phyloP scores from a whole-genome alignment of 805 yeast species.

The Barnettozyma sp. region DNA sequence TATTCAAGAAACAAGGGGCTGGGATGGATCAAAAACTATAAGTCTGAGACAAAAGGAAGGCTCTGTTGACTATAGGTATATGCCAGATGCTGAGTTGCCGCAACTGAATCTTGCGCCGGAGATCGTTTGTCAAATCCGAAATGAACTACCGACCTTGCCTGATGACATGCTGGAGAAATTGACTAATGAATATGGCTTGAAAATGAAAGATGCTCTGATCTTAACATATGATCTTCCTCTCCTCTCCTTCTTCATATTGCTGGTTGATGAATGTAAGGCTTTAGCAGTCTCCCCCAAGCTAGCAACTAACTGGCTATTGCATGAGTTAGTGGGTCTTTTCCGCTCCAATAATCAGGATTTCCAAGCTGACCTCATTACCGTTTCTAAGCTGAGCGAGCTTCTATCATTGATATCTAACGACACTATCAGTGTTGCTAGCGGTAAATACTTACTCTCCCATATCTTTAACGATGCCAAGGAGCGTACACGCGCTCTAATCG shows the following conservation, averaged over 20 bases:
- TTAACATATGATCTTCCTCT: slow-evolving; percentile 47
- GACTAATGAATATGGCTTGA: slow-evolving; percentile 38
- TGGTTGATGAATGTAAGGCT: slow-evolving; percentile 29
- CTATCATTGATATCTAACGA: slow-evolving; percentile 40
- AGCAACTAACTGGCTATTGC: slow-evolving; percentile 75
- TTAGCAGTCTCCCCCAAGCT: slow-evolving; percentile 28
- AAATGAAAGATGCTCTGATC: slow-evolving; percentile 69
- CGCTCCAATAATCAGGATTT: slow-evolving; percentile 41
- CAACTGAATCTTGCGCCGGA: slow-evolving; percentile 38
- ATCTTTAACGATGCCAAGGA: slow-evolving; percentile 45
- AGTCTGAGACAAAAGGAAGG: slow-evolving; percentile 71
- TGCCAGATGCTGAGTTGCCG: slow-evolving; percentile 92
- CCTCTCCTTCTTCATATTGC: slow-evolving; percentile 43
- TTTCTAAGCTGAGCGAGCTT: slow-evolving; percentile 45
- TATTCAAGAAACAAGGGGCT: no score
- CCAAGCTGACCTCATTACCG: slow-evolving; percentile 29
- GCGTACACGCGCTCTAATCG: slow-evolving; percentile 27
- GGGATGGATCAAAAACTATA: slow-evolving; percentile 74
- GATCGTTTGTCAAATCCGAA: slow-evolving; percentile 36
- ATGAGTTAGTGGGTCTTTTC: slow-evolving; percentile 69
- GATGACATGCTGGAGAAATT: slow-evolving; percentile 47
- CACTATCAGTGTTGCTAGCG: slow-evolving; percentile 58
- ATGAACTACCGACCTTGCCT: slow-evolving; percentile 50
- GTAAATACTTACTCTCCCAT: slow-evolving; percentile 56
- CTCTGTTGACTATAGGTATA: slow-evolving; percentile 81